Evolutionary conservation across 306 rosid genomes (phyloP).

Genomic region (Glycine tomentella): DNA sequence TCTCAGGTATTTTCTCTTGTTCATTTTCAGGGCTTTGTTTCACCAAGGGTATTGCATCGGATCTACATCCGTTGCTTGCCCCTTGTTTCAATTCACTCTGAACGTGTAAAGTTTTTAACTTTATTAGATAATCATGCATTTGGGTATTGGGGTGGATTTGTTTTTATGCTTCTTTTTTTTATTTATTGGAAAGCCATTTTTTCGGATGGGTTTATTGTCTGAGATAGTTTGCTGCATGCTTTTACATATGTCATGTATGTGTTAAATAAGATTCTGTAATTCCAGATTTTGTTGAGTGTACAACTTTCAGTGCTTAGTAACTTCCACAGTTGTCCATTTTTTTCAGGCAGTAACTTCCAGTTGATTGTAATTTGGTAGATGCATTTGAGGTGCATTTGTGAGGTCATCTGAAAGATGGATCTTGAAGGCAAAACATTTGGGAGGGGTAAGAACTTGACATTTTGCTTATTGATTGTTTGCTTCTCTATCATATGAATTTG

Average conservation of each 20-base stretch:
- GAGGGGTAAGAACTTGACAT: conserved; percentile 42
- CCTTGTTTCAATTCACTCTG: conserved; percentile 1
- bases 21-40: conserved; percentile 30
- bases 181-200: neutral
- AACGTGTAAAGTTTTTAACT: conserved; percentile 11
- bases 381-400: conserved; percentile 36
- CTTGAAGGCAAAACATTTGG: conserved; percentile 43
- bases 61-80: neutral
- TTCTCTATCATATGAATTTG: neutral
- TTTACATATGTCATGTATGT: conserved; percentile 3
- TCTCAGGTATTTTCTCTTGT: conserved; percentile 24
- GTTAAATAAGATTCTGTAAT: neutral
- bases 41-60: neutral
- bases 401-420: conserved; percentile 45
- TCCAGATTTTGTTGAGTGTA: conserved; percentile 24
- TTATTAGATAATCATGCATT: conserved; percentile 20
- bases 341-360: conserved; percentile 31
- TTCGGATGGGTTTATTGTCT: conserved; percentile 8
- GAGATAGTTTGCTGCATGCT: conserved; percentile 17
- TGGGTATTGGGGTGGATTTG: neutral
- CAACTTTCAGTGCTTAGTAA: conserved; percentile 11
- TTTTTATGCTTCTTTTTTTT: neutral
- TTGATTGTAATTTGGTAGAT: conserved; percentile 13
- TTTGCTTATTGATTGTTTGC: conserved; percentile 4
- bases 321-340: conserved; percentile 29